Conservation (phyloP, 2,329 filamentous ascomycete species). For the Phialophora expanda region DNA sequence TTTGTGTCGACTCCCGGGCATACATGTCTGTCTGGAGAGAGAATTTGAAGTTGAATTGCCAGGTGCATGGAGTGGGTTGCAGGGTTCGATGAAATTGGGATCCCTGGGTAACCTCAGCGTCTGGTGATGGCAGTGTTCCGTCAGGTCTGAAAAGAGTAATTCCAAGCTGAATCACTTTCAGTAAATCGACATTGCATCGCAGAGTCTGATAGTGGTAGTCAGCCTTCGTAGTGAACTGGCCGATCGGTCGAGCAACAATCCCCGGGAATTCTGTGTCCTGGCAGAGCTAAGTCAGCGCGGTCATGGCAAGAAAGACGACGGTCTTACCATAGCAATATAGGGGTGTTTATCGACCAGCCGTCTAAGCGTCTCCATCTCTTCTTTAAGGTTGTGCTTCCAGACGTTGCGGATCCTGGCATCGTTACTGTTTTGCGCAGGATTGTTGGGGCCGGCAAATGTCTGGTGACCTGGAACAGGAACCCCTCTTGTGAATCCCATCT, state of each 20-base stretch:
- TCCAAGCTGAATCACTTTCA: slow-evolving; percentile 97
- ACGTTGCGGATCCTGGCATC: slow-evolving; percentile 92
- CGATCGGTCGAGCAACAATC: slow-evolving; percentile 93
- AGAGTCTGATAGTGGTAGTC: slow-evolving; percentile 99
- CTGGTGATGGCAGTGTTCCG: slow-evolving; percentile 78
- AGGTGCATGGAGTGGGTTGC: slow-evolving; percentile 77
- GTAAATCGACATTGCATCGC: slow-evolving; percentile 93
- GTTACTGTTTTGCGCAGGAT: slow-evolving; percentile 47
- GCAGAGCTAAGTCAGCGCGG: slow-evolving; percentile 33
- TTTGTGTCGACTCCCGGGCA: slow-evolving; percentile 90
- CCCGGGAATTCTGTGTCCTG: slow-evolving; percentile 99
- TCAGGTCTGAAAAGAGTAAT: slow-evolving; percentile 91
- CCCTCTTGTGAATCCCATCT: slow-evolving; percentile 84
- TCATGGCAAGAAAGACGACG: slow-evolving; percentile 10
- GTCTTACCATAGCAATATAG: slow-evolving; percentile 92
- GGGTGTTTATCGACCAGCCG: slow-evolving; percentile 87
- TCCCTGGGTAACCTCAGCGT: slow-evolving; percentile 58
- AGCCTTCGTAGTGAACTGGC: slow-evolving; percentile 89
- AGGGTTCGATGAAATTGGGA: slow-evolving; percentile 54
- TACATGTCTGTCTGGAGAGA: slow-evolving; percentile 97
- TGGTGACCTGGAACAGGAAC: slow-evolving; percentile 68
- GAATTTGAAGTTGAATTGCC: slow-evolving; percentile 99
- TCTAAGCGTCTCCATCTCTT: slow-evolving; percentile 86
- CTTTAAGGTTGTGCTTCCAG: slow-evolving; percentile 87
- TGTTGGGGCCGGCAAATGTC: slow-evolving; percentile 37